Evolutionary conservation across 768 basidiomycete species (phyloP), one percentile per base, ranked within the genome.

Genomic region (Lentinula edodes): DNA sequence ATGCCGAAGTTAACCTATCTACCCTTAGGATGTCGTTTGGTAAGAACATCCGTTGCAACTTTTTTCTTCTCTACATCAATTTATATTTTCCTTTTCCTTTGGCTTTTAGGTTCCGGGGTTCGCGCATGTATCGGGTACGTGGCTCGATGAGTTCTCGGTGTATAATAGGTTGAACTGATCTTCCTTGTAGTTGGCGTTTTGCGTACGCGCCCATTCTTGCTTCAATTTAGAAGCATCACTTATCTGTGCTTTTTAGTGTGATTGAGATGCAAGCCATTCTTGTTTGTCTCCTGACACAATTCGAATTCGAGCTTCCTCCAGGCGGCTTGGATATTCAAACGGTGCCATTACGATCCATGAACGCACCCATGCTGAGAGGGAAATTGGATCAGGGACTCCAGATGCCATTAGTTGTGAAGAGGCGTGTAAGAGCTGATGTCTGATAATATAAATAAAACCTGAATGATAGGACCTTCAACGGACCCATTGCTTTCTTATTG

Each of bases 211-310:
- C 50, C 51, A 18, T 54, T 61, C 36, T 52, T 18, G 58, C 50
- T 48, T 23, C 57, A 48, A 52, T 53, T 12, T 34, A 1, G 13
- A 55, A 36, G 34, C 59, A 39, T 43, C 42, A 46, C 39, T 35
- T 36, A 35, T 54, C 45, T 28, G 28, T 28, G 28, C 28, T 53
- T 36, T 38, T 23, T 64, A 74, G 72, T 8, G 51, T 77, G 0
- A 61, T 72, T 53, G 80, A 82, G 65, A 66, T 79, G 51, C 80
- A 82, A 61, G 70, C 72, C 3, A 78, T 81, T 64, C 65, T 81
- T 35, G 71, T 75, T 15, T 74, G 77, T 62, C 69, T 76, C 36
- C 51, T 80, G 32, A 66, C 69, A 28, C 72, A 75, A 64, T 79
- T 80, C 62, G 71, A 78, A 61, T 74, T 80, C 61, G 61, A 74